Base-by-base conservation (phyloP, 139 green algal genomes). In the Chlamydomonas eustigma region DNA sequence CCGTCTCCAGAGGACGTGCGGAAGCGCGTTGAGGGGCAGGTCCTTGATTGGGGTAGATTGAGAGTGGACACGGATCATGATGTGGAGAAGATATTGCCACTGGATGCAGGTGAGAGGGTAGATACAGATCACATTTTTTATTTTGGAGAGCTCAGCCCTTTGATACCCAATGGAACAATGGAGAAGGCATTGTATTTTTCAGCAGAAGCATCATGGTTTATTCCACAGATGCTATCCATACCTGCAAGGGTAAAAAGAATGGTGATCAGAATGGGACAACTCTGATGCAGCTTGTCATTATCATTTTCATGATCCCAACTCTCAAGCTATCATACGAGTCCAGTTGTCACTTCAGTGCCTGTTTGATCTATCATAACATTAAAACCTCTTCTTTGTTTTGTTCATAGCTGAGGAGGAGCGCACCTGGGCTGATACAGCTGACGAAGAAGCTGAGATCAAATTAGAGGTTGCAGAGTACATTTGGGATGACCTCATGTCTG, bases 401-500 rank as follows among this genome's bases (percentile, higher is more conserved):
- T n/a, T n/a, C 69, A 36, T 52, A 58, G 75, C 39, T 4, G 72
- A 76, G 64, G 75, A 71, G 33, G 77, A 82, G 8, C 39, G 65
- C 36, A 52, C 50, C 0, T 83, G 81, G 74, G 24, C 30, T 36
- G 78, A 76, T 50, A n/a, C 76, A 6, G 24, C 66, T 1, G 69
- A 75, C 30, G 81, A 83, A 51, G 81, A 83, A 65, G 81, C 70
- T 8, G 78, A 79, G 36, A 39, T 86, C 52, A 80, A 84, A 64
- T 50, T 80, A 6, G 77, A 83, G 74, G 64, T 84, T 32, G 65
- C 65, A 18, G 65, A 72, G 65, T 34, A 50, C 22, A 39, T 72
- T 12, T 72, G 65, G 65, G 65, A 72, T 34, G 65, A 72, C 3
- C 24, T 72, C 33, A 18, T 72, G 8, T 37, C 65, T 28, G 65